Conservation (phyloP, 176 grass and related monocot genomes). For the Dactylis glomerata region DNA sequence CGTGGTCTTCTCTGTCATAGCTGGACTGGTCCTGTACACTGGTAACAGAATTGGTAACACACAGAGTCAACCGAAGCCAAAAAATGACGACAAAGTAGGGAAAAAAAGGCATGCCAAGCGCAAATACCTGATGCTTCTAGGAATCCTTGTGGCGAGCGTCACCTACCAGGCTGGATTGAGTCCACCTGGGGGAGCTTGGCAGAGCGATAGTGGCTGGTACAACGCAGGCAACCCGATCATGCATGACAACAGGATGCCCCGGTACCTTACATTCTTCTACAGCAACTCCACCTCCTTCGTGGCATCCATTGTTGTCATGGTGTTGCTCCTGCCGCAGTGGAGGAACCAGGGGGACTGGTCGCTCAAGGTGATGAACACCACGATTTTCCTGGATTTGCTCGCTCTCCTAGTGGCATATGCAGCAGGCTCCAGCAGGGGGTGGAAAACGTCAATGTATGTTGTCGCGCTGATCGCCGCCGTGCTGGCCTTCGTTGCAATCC, state of each 20-base stretch:
- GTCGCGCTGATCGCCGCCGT: not conserved
- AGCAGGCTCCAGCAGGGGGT: constrained; percentile 2
- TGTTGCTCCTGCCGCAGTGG: constrained; percentile 7
- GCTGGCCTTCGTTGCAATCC: not conserved
- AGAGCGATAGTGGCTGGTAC: constrained; percentile 6
- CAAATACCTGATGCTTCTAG: constrained; percentile 39
- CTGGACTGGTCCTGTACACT: not conserved
- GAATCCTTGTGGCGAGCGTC: constrained; percentile 27
- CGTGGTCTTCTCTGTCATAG: not conserved
- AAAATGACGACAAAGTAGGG: not conserved
- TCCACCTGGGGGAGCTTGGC: constrained; percentile 40
- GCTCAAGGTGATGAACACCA: not conserved
- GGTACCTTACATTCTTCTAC: constrained; percentile 40
- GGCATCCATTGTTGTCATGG: constrained; percentile 32
- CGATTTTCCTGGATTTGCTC: not conserved
- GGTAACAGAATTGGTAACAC: not conserved
- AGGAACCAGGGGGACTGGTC: not conserved
- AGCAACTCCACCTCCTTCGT: constrained; percentile 33
- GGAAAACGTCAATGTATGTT: not conserved
- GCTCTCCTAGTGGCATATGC: not conserved
- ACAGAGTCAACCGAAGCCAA: not conserved
- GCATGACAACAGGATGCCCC: constrained; percentile 7
- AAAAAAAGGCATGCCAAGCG: not conserved
- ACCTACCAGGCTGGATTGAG: constrained; percentile 39
- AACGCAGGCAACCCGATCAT: constrained; percentile 23